A percentile compares a stretch with the other conserved stretches of the same genome.
Evolutionary conservation across 345 rosid genomes (phyloP).

Genomic region (Aquilaria malaccensis): DNA sequence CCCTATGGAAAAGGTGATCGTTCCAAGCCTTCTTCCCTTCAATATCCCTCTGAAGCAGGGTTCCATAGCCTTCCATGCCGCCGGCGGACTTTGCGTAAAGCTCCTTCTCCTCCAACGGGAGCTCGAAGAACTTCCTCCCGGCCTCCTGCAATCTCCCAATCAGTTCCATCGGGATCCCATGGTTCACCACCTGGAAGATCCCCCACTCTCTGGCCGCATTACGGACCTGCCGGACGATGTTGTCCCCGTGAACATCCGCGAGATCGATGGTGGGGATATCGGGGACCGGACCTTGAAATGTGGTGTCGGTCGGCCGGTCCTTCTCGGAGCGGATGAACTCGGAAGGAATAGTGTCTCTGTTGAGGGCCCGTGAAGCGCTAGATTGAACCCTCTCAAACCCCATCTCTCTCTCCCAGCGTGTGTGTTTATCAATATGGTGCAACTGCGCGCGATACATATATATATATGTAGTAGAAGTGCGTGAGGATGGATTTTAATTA

Average conservation of each 20-base stretch:
- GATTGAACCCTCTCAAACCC: slow-evolving; percentile 48
- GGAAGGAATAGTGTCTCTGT: slow-evolving; percentile 36
- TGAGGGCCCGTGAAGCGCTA: slow-evolving; percentile 23
- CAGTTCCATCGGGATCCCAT: slow-evolving; percentile 41
- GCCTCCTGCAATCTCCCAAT: slow-evolving; percentile 40
- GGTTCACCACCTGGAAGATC: slow-evolving; percentile 58
- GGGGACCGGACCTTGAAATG: slow-evolving; percentile 38
- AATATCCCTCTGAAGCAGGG: slow-evolving; percentile 38
- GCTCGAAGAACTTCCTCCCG: slow-evolving; percentile 64
- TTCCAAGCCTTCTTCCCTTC: slow-evolving; percentile 67
- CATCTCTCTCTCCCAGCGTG: slow-evolving; percentile 12
- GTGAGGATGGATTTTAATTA: no score
- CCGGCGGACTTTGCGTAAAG: slow-evolving; percentile 33
- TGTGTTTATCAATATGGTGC: no score
- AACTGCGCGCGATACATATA: no score
- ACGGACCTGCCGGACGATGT: slow-evolving; percentile 16
- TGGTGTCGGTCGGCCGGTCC: slow-evolving; percentile 69
- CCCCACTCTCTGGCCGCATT: slow-evolving; percentile 50
- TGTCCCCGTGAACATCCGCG: slow-evolving; percentile 22
- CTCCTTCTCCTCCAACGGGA: slow-evolving; percentile 56
- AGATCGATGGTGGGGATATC: slow-evolving; percentile 47
- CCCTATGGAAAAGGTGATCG: slow-evolving; percentile 71
- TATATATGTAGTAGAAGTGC: no score
- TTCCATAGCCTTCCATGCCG: slow-evolving; percentile 65
- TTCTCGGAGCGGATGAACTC: slow-evolving; percentile 58